Conservation (phyloP, 2,329 filamentous ascomycete genomes). For the Diaporthe vexans region DNA sequence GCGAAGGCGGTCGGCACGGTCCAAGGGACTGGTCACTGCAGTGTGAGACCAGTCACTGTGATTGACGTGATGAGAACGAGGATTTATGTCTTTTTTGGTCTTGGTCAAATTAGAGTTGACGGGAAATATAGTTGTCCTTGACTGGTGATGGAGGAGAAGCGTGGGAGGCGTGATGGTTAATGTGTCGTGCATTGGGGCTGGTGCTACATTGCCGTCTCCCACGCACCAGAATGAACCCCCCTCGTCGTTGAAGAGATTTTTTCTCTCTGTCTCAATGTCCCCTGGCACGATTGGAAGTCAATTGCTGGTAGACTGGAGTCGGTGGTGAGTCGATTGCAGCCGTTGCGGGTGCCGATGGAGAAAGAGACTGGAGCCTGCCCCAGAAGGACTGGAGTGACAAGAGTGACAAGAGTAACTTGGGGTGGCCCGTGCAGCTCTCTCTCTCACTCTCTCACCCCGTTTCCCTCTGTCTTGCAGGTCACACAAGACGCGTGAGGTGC, state of each 20-base stretch:
- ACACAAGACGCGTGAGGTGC: background rate
- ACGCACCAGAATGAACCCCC: background rate
- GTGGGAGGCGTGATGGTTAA: background rate
- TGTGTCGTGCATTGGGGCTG: background rate
- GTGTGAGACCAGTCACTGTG: slow-evolving; percentile 8
- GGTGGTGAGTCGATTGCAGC: background rate
- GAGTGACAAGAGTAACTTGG: background rate
- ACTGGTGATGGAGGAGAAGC: background rate
- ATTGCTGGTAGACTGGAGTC: no score
- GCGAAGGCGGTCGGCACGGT: slow-evolving; percentile 31
- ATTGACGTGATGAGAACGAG: slow-evolving; percentile 28
- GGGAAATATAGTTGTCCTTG: background rate
- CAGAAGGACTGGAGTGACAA: background rate
- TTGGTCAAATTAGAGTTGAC: slow-evolving; percentile 16
- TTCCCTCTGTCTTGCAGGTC: background rate
- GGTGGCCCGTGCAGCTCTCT: background rate
- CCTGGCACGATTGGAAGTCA: background rate
- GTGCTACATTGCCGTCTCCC: background rate
- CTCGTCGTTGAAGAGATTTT: slow-evolving; percentile 22
- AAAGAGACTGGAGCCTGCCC: background rate
- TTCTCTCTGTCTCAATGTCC: background rate
- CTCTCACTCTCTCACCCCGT: background rate
- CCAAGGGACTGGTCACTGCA: slow-evolving; percentile 15
- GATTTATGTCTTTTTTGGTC: background rate
- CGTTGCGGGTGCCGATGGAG: slow-evolving; percentile 14